These are phyloP conservation scores for Tetracentron sinense DNA, from an alignment of 164 flowering plant species.

Conservation along the genomic window DNA sequence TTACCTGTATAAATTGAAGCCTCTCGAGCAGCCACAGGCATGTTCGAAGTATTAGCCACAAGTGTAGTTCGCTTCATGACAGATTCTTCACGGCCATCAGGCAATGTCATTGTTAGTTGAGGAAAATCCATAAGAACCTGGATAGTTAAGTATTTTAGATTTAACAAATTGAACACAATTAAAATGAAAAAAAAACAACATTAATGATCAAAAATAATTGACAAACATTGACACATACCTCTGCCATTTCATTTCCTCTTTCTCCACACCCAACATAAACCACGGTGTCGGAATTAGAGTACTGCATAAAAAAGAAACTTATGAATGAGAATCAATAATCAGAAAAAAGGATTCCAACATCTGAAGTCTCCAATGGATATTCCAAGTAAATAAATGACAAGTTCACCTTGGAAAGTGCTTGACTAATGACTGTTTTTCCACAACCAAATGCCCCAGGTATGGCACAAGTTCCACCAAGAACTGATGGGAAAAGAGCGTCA, in stretches of 20 bases:
- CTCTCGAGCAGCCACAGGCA: constrained; percentile 99
- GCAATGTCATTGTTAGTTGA: constrained; percentile 99
- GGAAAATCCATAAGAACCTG: constrained; percentile 99
- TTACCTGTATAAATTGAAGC: constrained; percentile 98
- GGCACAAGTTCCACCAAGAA: constrained; percentile 99
- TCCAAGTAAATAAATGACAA: background rate
- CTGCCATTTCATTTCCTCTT: constrained; percentile 99
- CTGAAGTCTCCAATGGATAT: background rate
- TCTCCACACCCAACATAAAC: constrained; percentile 99
- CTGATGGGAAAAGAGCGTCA: constrained; percentile 99
- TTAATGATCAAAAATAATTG: background rate
- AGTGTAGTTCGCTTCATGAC: constrained; percentile 99
- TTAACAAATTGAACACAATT: background rate
- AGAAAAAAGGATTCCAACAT: background rate
- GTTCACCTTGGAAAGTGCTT: constrained; percentile 95
- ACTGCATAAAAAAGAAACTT: constrained; percentile 46
- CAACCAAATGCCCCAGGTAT: constrained; percentile 99
- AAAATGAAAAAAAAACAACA: too few relatives aligned
- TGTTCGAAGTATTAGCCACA: constrained; percentile 98
- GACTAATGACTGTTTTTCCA: constrained; percentile 99
- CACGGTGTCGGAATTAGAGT: constrained; percentile 96
- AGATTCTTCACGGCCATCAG: constrained; percentile 99
- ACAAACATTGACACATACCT: constrained; percentile 40
- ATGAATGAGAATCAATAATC: constrained; percentile 7
- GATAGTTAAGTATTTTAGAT: background rate